Percentiles rank a stretch among this genome's conserved stretches.
Evolutionary conservation across 805 yeast species (phyloP).

Genomic region (Wickerhamiella allomyrinae): DNA sequence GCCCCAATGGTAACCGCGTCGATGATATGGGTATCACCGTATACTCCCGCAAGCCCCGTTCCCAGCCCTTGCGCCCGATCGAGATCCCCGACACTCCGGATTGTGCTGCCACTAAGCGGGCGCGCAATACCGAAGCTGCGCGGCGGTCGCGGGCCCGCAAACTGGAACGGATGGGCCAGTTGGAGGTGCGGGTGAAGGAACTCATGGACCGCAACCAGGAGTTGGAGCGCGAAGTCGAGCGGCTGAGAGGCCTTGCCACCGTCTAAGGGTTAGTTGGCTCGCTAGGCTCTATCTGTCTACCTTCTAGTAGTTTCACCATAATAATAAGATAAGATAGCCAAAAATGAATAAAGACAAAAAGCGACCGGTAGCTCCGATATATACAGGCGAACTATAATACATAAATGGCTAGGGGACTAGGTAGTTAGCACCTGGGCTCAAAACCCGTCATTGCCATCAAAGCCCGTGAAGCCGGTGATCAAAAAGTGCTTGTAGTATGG

Average conservation of each 20-base stretch:
- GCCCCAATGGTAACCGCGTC: conserved; percentile 6
- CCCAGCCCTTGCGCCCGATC: conserved; percentile 58
- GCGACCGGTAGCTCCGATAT: too few species aligned
- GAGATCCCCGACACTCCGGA: conserved; percentile 31
- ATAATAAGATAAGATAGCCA: background rate
- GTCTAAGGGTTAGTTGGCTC: background rate
- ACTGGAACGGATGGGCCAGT: conserved; percentile 76
- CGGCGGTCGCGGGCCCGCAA: conserved; percentile 90
- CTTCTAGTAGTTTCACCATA: background rate
- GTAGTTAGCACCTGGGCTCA: background rate
- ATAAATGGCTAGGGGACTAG: background rate
- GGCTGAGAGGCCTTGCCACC: conserved; percentile 8
- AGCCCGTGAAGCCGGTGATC: conserved; percentile 58
- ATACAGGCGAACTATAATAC: too few species aligned
- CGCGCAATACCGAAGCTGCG: conserved; percentile 91
- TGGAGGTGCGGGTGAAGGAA: conserved; percentile 66
- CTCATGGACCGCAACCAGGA: conserved; percentile 44
- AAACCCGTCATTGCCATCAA: conserved; percentile 52
- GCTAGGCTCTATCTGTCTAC: background rate
- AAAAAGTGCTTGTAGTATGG: conserved; percentile 49
- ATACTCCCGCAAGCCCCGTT: conserved; percentile 65
- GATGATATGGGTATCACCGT: conserved; percentile 66
- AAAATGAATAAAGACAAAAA: too few species aligned
- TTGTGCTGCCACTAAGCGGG: conserved; percentile 48
- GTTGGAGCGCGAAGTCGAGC: conserved; percentile 46